A percentile compares a stretch with the other conserved stretches of the same genome.
Conservation (phyloP, 2,329 filamentous ascomycete genomes). For the Fusarium verrucosum region DNA sequence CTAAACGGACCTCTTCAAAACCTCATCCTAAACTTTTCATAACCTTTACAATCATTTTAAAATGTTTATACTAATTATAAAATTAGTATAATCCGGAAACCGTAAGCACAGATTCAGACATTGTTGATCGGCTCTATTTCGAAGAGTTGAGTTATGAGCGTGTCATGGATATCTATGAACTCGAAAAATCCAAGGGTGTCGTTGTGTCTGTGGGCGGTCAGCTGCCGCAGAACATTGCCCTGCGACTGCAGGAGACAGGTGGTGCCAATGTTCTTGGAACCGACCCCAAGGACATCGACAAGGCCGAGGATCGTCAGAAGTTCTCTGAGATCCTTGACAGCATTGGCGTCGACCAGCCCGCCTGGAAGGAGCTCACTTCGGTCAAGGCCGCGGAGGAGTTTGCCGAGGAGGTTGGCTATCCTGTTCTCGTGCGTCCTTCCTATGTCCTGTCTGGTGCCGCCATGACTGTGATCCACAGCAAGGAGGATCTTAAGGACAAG, state of each 20-base stretch:
- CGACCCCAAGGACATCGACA: conserved; percentile 93
- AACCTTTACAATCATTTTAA: background rate
- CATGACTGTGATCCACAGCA: conserved; percentile 94
- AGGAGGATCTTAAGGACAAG: conserved; percentile 93
- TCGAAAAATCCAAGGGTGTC: conserved; percentile 84
- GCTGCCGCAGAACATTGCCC: conserved; percentile 95
- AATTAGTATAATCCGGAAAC: conserved; percentile 79
- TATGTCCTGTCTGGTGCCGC: conserved; percentile 98
- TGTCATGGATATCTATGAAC: conserved; percentile 98
- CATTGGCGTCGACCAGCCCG: conserved; percentile 95
- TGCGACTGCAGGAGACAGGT: conserved; percentile 90
- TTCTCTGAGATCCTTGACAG: conserved; percentile 98
- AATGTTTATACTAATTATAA: background rate
- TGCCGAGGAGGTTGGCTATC: conserved; percentile 85
- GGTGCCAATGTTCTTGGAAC: conserved; percentile 92
- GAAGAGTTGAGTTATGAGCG: conserved; percentile 97
- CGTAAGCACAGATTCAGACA: conserved; percentile 83
- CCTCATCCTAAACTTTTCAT: background rate
- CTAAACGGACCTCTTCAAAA: background rate
- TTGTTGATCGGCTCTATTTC: conserved; percentile 92
- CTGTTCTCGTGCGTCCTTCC: conserved; percentile 91
- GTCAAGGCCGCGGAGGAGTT: conserved; percentile 89
- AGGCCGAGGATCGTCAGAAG: conserved; percentile 97
- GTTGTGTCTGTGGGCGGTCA: conserved; percentile 97
- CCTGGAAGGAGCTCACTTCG: conserved; percentile 96